Evolutionary conservation across 73 alveolate species (phyloP).

Genomic region (Paramecium pentaurelia): DNA sequence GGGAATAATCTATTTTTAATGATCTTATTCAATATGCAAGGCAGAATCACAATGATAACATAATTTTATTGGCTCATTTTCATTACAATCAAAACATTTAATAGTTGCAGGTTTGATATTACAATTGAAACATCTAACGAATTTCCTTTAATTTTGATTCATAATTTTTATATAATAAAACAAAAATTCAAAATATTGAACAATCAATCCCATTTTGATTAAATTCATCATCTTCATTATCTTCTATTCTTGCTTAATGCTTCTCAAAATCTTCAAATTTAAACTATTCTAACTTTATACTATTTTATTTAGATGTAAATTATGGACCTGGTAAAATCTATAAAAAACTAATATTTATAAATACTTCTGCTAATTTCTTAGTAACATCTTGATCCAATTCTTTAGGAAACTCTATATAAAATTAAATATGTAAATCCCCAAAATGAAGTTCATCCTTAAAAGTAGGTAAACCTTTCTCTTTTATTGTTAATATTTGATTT

Average conservation of each 20-base stretch:
- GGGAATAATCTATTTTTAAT: not conserved
- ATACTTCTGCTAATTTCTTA: not conserved
- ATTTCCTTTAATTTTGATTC: conserved; percentile 41
- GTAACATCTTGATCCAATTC: not conserved
- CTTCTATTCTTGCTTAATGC: not conserved
- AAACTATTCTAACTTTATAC: not conserved
- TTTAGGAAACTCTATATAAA: not conserved
- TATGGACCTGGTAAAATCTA: conserved; percentile 3
- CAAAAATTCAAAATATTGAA: not conserved
- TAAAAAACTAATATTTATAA: not conserved
- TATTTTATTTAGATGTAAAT: not conserved
- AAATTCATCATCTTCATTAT: not conserved
- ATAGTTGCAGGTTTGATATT: conserved; percentile 18
- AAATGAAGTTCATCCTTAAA: not conserved
- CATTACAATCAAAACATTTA: conserved; percentile 28
- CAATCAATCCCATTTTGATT: not conserved
- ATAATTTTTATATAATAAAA: not conserved
- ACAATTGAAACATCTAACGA: conserved; percentile 35
- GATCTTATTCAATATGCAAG: not conserved
- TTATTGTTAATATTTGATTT: not conserved
- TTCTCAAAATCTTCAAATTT: not conserved
- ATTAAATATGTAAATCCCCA: conserved; percentile 21
- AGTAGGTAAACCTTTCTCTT: conserved; percentile 2
- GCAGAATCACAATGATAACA: conserved; percentile 39
- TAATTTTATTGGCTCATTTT: conserved; percentile 11